Conservation (phyloP, 1,284 basidiomycete genomes). For the Gymnopus androsaceus region DNA sequence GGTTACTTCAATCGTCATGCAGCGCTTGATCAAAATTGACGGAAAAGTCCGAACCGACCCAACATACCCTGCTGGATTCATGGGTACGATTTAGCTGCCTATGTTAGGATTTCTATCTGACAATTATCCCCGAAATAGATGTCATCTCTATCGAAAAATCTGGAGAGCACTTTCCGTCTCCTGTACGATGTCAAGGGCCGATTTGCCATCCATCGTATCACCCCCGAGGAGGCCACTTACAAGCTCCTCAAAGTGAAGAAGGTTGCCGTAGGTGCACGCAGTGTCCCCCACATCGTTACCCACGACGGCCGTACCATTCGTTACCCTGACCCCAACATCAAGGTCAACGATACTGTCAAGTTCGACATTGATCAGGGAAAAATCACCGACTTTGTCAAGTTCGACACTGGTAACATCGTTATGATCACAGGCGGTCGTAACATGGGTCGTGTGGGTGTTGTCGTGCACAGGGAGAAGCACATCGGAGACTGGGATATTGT, state of each 20-base stretch:
- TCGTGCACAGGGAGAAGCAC: slow-evolving; percentile 96
- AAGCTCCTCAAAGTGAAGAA: slow-evolving; percentile 98
- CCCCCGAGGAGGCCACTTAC: slow-evolving; percentile 95
- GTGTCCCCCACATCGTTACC: slow-evolving; percentile 96
- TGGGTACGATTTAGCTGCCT: slow-evolving; percentile 62
- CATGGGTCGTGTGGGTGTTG: slow-evolving; percentile 98
- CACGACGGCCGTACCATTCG: slow-evolving; percentile 99
- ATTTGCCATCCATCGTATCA: slow-evolving; percentile 99
- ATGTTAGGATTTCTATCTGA: too few species aligned
- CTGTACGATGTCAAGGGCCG: slow-evolving; percentile 99
- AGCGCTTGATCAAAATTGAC: slow-evolving; percentile 98
- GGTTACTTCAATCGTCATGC: slow-evolving; percentile 93
- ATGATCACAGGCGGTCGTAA: slow-evolving; percentile 99
- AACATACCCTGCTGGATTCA: slow-evolving; percentile 96
- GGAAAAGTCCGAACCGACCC: slow-evolving; percentile 98
- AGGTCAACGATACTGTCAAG: slow-evolving; percentile 97
- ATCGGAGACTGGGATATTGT: slow-evolving; percentile 98
- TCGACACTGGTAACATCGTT: slow-evolving; percentile 97
- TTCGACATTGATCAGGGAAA: slow-evolving; percentile 96
- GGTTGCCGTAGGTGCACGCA: slow-evolving; percentile 89
- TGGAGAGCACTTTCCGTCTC: slow-evolving; percentile 98
- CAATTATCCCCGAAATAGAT: too few species aligned
- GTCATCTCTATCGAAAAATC: slow-evolving; percentile 98
- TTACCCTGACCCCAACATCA: slow-evolving; percentile 96
- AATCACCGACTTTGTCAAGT: slow-evolving; percentile 93